Conservation (phyloP, 2,329 filamentous ascomycete genomes). For the Alternaria longipes region DNA sequence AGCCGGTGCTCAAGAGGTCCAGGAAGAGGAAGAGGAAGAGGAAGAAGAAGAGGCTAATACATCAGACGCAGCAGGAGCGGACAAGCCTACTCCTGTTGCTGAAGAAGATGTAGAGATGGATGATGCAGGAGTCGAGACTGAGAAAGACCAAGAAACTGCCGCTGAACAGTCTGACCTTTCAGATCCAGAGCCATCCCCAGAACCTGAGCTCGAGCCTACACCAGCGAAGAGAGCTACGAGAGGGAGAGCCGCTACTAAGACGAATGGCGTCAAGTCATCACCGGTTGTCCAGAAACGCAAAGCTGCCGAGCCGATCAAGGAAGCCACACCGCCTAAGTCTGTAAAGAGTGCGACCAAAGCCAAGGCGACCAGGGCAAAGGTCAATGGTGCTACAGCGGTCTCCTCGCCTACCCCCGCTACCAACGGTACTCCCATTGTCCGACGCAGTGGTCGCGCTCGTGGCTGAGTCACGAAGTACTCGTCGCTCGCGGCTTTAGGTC, state of each 20-base stretch:
- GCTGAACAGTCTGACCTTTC: slow-evolving; percentile 26
- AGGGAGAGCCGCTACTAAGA: slow-evolving; percentile 26
- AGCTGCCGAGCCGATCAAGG: slow-evolving; percentile 21
- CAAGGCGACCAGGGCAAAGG: slow-evolving; percentile 23
- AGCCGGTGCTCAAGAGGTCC: slow-evolving; percentile 37
- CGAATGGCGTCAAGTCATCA: slow-evolving; percentile 27
- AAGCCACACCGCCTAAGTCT: slow-evolving; percentile 29
- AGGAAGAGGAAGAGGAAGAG: slow-evolving; percentile 30
- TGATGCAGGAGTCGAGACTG: slow-evolving; percentile 23
- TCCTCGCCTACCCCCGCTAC: slow-evolving; percentile 24
- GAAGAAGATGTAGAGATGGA: slow-evolving; percentile 45
- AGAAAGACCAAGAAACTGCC: slow-evolving; percentile 17
- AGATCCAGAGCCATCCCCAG: slow-evolving; percentile 26
- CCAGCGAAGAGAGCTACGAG: slow-evolving; percentile 27
- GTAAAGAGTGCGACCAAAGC: slow-evolving; percentile 25
- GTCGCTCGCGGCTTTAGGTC: neutral
- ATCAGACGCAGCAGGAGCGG: slow-evolving; percentile 25
- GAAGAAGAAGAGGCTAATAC: slow-evolving; percentile 20
- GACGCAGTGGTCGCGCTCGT: slow-evolving; percentile 33
- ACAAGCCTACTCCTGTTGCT: slow-evolving; percentile 23
- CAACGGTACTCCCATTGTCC: slow-evolving; percentile 26
- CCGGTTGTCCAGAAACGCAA: slow-evolving; percentile 30
- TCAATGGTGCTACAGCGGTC: slow-evolving; percentile 18
- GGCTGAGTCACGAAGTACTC: slow-evolving; percentile 10
- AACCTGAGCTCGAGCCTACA: slow-evolving; percentile 27